Evolutionary conservation across 495 filamentous ascomycete species (phyloP).

Genomic region (Lepraria neglecta): DNA sequence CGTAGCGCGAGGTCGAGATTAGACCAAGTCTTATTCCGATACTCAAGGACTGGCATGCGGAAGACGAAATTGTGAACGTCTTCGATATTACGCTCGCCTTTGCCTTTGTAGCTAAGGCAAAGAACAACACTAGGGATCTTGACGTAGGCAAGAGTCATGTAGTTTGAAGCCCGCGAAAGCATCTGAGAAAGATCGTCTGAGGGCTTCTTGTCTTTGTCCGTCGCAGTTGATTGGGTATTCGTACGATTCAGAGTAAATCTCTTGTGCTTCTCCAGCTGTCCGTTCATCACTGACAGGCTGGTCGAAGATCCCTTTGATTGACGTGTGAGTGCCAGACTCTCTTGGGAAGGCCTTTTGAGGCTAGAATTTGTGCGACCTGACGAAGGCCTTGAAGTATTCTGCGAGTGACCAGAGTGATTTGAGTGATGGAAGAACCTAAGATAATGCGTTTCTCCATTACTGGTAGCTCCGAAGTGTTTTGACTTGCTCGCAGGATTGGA

Average conservation of each 20-base stretch:
- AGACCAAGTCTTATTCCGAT: slow-evolving; percentile 97
- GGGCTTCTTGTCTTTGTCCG: slow-evolving; percentile 47
- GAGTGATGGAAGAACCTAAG: slow-evolving; percentile 50
- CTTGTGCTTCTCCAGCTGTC: slow-evolving; percentile 45
- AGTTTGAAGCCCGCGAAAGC: slow-evolving; percentile 90
- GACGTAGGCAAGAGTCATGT: slow-evolving; percentile 94
- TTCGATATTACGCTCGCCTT: slow-evolving; percentile 86
- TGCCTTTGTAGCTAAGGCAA: slow-evolving; percentile 94
- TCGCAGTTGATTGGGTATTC: slow-evolving; percentile 44
- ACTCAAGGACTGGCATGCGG: slow-evolving; percentile 88
- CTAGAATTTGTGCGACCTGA: slow-evolving; percentile 30
- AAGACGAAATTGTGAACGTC: slow-evolving; percentile 98
- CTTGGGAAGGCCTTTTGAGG: slow-evolving; percentile 58
- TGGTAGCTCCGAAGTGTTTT: slow-evolving; percentile 5
- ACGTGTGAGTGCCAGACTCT: slow-evolving; percentile 52
- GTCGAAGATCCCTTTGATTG: slow-evolving; percentile 47
- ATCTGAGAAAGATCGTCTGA: slow-evolving; percentile 97
- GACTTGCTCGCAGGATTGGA: slow-evolving; percentile 23
- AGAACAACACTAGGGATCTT: slow-evolving; percentile 91
- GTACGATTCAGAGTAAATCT: slow-evolving; percentile 49
- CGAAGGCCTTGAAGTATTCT: slow-evolving; percentile 17
- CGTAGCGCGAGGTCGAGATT: slow-evolving; percentile 89
- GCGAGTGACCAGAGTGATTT: slow-evolving; percentile 18
- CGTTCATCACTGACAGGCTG: slow-evolving; percentile 41
- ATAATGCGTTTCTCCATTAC: slow-evolving; percentile 37